Percentiles rank a stretch among this genome's conserved stretches.
Conservation (phyloP, 306 rosid species). For the Medicago lupulina region DNA sequence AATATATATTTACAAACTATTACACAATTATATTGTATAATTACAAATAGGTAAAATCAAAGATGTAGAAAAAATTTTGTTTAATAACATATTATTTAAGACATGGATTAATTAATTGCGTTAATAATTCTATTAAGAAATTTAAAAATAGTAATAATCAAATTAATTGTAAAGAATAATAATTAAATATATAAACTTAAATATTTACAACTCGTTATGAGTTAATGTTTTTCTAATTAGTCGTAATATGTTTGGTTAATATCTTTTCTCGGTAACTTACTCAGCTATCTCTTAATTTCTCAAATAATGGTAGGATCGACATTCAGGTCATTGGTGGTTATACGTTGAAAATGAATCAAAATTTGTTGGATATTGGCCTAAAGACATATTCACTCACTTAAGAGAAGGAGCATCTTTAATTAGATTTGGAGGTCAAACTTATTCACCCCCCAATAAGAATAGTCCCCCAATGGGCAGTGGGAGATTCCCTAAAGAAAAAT, state of each 20-base stretch:
- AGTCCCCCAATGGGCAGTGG: slow-evolving; percentile 42
- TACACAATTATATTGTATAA: neutral
- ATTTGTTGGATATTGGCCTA: slow-evolving; percentile 22
- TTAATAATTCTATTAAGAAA: neutral
- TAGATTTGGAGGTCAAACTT: slow-evolving; percentile 25
- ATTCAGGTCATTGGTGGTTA: slow-evolving; percentile 32
- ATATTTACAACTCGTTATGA: neutral
- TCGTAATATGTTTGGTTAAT: neutral
- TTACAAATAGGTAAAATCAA: no score
- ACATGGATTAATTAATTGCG: no score
- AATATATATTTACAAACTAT: neutral
- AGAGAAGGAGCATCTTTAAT: neutral
- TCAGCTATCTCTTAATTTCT: neutral
- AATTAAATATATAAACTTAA: neutral
- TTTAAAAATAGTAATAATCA: neutral
- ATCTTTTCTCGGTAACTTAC: neutral
- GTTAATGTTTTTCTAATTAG: neutral
- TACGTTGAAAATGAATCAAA: neutral
- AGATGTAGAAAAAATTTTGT: no score
- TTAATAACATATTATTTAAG: no score
- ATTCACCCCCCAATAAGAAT: neutral
- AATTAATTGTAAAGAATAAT: neutral
- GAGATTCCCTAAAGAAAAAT: neutral
- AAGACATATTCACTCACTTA: neutral
- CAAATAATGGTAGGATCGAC: slow-evolving; percentile 6